Conservation (phyloP, 371 early-diverging fungal species). For the Gilbertella persicaria region DNA sequence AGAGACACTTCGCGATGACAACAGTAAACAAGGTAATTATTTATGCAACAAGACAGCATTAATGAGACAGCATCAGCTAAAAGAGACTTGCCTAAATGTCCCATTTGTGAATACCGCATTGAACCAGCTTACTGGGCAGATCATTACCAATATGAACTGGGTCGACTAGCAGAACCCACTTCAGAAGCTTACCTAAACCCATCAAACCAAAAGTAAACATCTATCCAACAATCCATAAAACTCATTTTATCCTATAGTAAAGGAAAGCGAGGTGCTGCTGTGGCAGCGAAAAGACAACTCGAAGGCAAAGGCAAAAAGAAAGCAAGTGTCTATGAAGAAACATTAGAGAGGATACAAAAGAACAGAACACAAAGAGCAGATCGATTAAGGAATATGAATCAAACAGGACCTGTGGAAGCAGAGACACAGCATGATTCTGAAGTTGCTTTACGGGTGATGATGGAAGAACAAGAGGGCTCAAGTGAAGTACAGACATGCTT, state of each 20-base stretch:
- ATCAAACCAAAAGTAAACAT: slow-evolving; percentile 26
- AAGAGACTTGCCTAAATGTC: slow-evolving; percentile 54
- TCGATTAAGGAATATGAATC: slow-evolving; percentile 20
- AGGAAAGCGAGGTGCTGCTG: slow-evolving; percentile 63
- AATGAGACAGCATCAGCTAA: slow-evolving; percentile 23
- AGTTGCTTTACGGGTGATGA: slow-evolving; percentile 5
- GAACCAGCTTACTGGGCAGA: slow-evolving; percentile 49
- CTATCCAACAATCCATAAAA: neutral
- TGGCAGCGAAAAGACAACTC: slow-evolving; percentile 53
- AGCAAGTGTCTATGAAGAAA: slow-evolving; percentile 38
- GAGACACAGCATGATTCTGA: slow-evolving; percentile 9
- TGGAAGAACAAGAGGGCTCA: slow-evolving; percentile 18
- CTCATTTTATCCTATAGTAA: slow-evolving; percentile 25
- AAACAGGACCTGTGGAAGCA: slow-evolving; percentile 7
- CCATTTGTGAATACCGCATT: slow-evolving; percentile 57
- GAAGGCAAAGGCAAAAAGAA: slow-evolving; percentile 44
- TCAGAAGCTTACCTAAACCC: slow-evolving; percentile 36
- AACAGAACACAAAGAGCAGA: slow-evolving; percentile 28
- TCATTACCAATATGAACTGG: slow-evolving; percentile 58
- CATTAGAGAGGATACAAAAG: slow-evolving; percentile 44
- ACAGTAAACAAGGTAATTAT: slow-evolving; percentile 38
- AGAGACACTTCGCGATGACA: slow-evolving; percentile 37
- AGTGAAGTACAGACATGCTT: slow-evolving; percentile 60
- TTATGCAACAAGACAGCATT: neutral
- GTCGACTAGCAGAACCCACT: slow-evolving; percentile 41